These are phyloP conservation scores for Dunaliella primolecta DNA, from an alignment of 139 green algal genomes.

Conservation along the genomic window DNA sequence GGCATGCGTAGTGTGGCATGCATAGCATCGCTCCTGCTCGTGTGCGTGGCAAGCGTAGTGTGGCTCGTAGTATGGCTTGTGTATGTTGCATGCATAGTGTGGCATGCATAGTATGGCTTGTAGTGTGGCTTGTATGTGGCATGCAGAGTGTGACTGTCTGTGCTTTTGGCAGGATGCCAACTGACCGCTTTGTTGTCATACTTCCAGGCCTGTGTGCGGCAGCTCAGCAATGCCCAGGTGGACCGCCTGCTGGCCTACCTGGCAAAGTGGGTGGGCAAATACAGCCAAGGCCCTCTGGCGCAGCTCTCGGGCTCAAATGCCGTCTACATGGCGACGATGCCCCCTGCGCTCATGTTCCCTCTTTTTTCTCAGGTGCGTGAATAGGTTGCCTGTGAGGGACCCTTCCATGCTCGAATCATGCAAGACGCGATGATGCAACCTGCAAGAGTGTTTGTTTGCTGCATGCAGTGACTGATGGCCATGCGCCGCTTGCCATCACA, in stretches of 20 bases:
- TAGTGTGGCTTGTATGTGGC: too few relatives aligned
- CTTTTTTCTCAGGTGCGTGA: conserved; percentile 29
- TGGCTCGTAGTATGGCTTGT: too few relatives aligned
- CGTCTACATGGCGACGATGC: conserved; percentile 1
- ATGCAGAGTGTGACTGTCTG: too few relatives aligned
- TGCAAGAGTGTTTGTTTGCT: conserved; percentile 10
- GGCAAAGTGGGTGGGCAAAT: conserved; percentile 45
- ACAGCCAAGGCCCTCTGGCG: conserved; percentile 23
- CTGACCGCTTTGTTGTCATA: too few relatives aligned
- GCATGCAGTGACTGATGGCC: too few relatives aligned
- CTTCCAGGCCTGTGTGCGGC: conserved; percentile 23
- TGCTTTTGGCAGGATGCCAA: too few relatives aligned
- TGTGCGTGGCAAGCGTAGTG: too few relatives aligned
- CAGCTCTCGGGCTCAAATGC: background rate
- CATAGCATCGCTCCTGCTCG: too few relatives aligned
- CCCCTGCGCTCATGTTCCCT: conserved; percentile 36
- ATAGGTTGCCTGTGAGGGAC: background rate
- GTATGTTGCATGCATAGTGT: too few relatives aligned
- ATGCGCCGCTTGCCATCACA: too few relatives aligned
- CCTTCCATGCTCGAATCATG: background rate
- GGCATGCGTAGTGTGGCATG: too few relatives aligned
- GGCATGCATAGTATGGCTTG: too few relatives aligned
- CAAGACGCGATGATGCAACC: background rate
- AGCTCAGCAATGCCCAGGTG: conserved; percentile 22
- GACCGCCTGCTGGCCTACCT: conserved; percentile 45